Base-by-base conservation (phyloP, 176 grass and related monocot species). In the Chrysopogon serrulatus region DNA sequence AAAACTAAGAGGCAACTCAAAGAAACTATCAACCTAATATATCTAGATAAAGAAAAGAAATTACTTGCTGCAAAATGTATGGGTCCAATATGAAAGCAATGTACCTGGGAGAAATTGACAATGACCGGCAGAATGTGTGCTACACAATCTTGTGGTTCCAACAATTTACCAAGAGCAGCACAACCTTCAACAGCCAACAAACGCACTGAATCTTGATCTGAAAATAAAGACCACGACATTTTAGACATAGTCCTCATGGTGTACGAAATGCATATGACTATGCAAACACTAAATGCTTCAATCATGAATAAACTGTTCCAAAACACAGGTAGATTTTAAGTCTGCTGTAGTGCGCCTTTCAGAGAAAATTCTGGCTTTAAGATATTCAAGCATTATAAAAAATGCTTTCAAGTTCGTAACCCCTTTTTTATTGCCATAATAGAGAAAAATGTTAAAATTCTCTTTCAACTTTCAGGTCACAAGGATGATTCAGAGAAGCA, bases 201-300 rank as follows among this genome's bases (percentile, higher is more conserved):
- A 23, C 93, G 91, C 32, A 98, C 96, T 34, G 93, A 98, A 92
- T 98, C 96, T 89, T 98, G 96, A 73, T 98, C 91, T 98, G 84
- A 73, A 93, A 71, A 54, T 40, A 77, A 84, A 90, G 16, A 33
- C 8, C 44, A 60, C 3, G 10, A 65, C 45, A 2, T 45, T n/a
- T 68, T 34, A 68, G 44, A 23, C 35, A 40, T 60, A 37, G n/a
- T 48, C 2, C 33, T 33, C 44, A 37, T 47, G 9, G 7, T 45
- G 41, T 62, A 21, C 21, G 45, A 49, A 15, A 57, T 24, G 13
- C 4, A 14, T 42, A 70, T 61, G 18, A 43, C 76, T 73, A 78
- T 40, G 23, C 24, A 79, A 68, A 43, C 37, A 84, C 64, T 59
- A 28, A 59, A 5, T 48, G 39, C 32, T 60, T 76, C 28, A 53